phyloP scores from a whole-genome alignment of 2,329 filamentous ascomycete species.

The Paecilomyces fulvus region DNA sequence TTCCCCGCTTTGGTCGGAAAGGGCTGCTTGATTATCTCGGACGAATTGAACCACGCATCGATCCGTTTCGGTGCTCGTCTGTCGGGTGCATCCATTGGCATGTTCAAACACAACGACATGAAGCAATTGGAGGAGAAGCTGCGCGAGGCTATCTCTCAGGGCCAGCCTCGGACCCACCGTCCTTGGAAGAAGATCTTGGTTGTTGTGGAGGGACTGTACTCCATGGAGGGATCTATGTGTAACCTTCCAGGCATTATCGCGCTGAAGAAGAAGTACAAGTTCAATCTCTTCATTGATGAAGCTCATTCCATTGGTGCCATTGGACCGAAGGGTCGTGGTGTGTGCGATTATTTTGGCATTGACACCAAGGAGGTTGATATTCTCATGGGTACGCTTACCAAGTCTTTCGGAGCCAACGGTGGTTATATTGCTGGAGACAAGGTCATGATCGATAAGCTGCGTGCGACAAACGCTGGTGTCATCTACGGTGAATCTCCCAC shows the following conservation, averaged over 20 bases:
- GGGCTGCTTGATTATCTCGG: slow-evolving; percentile 88
- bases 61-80: slow-evolving; percentile 92
- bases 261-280: slow-evolving; percentile 95
- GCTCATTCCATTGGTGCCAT: slow-evolving; percentile 93
- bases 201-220: slow-evolving; percentile 93
- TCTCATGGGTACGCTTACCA: slow-evolving; percentile 96
- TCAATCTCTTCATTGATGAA: slow-evolving; percentile 90
- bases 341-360: slow-evolving; percentile 95
- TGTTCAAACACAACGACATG: slow-evolving; percentile 99
- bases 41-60: slow-evolving; percentile 95
- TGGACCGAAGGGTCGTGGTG: slow-evolving; percentile 77
- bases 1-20: slow-evolving; percentile 91
- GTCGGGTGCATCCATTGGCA: slow-evolving; percentile 87
- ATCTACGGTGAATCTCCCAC: slow-evolving; percentile 80
- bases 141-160: slow-evolving; percentile 88
- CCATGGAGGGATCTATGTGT: slow-evolving; percentile 98
- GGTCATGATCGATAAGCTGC: slow-evolving; percentile 83
- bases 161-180: slow-evolving; percentile 93
- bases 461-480: slow-evolving; percentile 75
- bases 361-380: slow-evolving; percentile 84
- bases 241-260: slow-evolving; percentile 83
- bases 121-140: slow-evolving; percentile 73
- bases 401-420: slow-evolving; percentile 96
- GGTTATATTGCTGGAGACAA: slow-evolving; percentile 90
- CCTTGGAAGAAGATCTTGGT: slow-evolving; percentile 99